Percentiles rank a stretch among this genome's conserved stretches.
phyloP scores from a whole-genome alignment of 2,329 filamentous ascomycete genomes.

The Xylaria sp. region DNA sequence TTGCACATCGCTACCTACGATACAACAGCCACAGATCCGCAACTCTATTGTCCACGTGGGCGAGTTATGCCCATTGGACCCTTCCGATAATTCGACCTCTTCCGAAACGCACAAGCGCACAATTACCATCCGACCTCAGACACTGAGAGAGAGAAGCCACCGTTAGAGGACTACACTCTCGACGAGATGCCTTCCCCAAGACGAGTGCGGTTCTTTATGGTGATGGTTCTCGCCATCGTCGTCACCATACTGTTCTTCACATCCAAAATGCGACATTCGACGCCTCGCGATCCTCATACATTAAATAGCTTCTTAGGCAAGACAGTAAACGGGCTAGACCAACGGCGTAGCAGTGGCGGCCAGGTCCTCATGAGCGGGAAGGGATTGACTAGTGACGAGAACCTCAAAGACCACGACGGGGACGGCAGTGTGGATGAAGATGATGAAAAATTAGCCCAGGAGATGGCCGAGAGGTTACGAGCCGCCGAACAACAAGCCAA shows the following conservation, averaged over 20 bases:
- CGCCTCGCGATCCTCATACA: conserved; percentile 57
- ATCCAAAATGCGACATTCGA: conserved; percentile 64
- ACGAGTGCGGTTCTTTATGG: conserved; percentile 73
- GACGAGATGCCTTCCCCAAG: conserved; percentile 74
- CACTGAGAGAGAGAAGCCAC: neutral
- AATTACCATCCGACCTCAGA: neutral
- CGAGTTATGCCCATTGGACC: conserved; percentile 41
- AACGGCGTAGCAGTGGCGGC: conserved; percentile 47
- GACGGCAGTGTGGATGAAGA: conserved; percentile 68
- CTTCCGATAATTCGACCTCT: conserved; percentile 31
- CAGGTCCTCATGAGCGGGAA: conserved; percentile 57
- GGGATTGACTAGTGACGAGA: conserved; percentile 52
- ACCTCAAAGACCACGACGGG: conserved; percentile 62
- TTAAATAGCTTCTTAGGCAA: conserved; percentile 69
- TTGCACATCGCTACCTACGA: neutral
- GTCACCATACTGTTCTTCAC: conserved; percentile 80
- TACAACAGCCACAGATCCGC: conserved; percentile 1
- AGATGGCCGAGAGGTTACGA: conserved; percentile 71
- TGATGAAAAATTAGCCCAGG: conserved; percentile 63
- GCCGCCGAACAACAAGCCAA: conserved; percentile 77
- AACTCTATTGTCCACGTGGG: conserved; percentile 5
- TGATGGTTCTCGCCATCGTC: conserved; percentile 72
- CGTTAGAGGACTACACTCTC: neutral
- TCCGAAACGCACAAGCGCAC: neutral
- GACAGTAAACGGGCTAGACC: conserved; percentile 66